phyloP scores from a whole-genome alignment of 2,329 filamentous ascomycete species.

The Verticillium alfalfae region DNA sequence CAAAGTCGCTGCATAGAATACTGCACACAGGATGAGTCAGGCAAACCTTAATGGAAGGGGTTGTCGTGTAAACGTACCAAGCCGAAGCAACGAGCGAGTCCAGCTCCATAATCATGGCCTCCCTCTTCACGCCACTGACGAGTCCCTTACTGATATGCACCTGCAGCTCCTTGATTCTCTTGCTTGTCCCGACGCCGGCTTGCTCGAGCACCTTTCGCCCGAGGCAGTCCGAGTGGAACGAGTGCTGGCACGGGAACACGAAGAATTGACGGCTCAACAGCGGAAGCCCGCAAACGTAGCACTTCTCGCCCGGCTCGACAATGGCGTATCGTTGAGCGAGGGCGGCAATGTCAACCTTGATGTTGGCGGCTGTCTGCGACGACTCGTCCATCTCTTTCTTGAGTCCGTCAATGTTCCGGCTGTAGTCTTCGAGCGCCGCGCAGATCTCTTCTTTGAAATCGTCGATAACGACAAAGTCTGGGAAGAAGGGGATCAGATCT shows the following conservation, averaged over 20 bases:
- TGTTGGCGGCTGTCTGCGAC: conserved; percentile 80
- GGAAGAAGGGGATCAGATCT: conserved; percentile 96
- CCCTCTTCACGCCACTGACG: conserved; percentile 64
- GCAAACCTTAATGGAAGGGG: not conserved
- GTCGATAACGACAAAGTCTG: conserved; percentile 96
- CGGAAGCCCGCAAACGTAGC: conserved; percentile 81
- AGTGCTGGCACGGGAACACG: conserved; percentile 96
- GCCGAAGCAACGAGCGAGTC: conserved; percentile 87
- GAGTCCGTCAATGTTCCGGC: conserved; percentile 79
- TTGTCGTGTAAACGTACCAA: conserved; percentile 56
- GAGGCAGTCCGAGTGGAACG: conserved; percentile 93
- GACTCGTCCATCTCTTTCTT: conserved; percentile 96
- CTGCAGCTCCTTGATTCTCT: conserved; percentile 81
- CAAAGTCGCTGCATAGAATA: conserved; percentile 90
- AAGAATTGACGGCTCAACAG: conserved; percentile 91
- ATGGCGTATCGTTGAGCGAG: conserved; percentile 90
- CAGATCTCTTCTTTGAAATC: conserved; percentile 99
- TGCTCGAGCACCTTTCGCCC: conserved; percentile 81
- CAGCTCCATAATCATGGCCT: conserved; percentile 80
- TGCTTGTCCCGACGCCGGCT: conserved; percentile 67
- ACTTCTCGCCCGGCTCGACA: conserved; percentile 92
- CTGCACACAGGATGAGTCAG: conserved; percentile 34
- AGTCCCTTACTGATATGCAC: conserved; percentile 73
- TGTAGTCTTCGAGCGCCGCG: conserved; percentile 86
- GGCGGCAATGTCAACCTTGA: conserved; percentile 80